These are phyloP conservation scores for Colletotrichum filicis DNA, from an alignment of 2,329 filamentous ascomycete genomes.

Conservation along the genomic window DNA sequence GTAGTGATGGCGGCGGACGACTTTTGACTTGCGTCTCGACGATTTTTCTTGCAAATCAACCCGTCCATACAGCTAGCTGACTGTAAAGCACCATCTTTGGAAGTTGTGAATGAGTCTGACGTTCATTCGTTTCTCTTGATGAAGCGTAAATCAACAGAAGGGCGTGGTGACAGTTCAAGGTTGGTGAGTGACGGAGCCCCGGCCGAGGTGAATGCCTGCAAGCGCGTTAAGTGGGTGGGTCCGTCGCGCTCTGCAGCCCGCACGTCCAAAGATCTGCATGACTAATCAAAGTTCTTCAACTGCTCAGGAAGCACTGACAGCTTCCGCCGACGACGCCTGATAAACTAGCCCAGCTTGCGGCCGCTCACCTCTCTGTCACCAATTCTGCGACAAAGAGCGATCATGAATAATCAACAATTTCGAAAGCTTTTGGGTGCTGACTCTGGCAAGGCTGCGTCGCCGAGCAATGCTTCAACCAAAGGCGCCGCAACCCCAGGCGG, in stretches of 20 bases:
- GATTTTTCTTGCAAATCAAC: neutral
- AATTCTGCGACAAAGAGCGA: neutral
- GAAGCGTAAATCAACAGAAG: neutral
- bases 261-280: slow-evolving; percentile 47
- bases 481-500: slow-evolving; percentile 40
- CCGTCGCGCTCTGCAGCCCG: slow-evolving; percentile 45
- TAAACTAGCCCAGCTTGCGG: neutral
- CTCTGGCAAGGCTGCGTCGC: slow-evolving; percentile 50
- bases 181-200: slow-evolving; percentile 5
- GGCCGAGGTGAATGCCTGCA: slow-evolving; percentile 24
- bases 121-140: neutral
- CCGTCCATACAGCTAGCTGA: neutral
- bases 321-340: neutral
- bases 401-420: slow-evolving; percentile 97
- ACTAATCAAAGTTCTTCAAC: slow-evolving; percentile 1
- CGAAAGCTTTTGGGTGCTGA: slow-evolving; percentile 76
- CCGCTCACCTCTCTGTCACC: neutral
- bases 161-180: neutral
- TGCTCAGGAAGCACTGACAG: slow-evolving; percentile 13
- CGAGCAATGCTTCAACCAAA: slow-evolving; percentile 58
- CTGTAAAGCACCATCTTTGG: neutral
- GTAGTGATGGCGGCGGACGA: neutral
- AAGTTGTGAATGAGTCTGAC: neutral
- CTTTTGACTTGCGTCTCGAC: neutral
- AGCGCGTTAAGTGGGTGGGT: slow-evolving; percentile 50